Percentiles rank a stretch among this genome's conserved stretches.
These are phyloP conservation scores for Candida manassasensis DNA, from an alignment of 805 yeast species.

Conservation along the genomic window DNA sequence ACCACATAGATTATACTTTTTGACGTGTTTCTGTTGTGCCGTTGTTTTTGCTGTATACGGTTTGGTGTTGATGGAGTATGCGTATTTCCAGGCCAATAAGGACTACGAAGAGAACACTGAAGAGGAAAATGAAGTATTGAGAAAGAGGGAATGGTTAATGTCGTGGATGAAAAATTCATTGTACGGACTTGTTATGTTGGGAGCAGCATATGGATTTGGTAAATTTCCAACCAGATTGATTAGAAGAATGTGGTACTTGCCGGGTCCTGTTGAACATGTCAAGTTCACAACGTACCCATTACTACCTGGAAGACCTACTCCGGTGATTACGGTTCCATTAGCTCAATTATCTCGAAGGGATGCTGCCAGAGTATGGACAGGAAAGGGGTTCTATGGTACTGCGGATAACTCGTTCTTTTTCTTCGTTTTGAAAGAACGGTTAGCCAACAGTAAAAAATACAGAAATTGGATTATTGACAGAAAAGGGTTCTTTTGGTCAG, in stretches of 20 bases:
- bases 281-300: constrained; percentile 71
- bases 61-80: constrained; percentile 53
- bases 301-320: constrained; percentile 72
- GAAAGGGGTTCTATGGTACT: constrained; percentile 85
- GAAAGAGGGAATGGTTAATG: constrained; percentile 35
- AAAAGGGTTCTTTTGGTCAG: constrained; percentile 90
- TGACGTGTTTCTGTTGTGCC: constrained; percentile 64
- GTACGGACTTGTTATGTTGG: constrained; percentile 24
- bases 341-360: constrained; percentile 50
- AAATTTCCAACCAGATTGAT: constrained; percentile 64
- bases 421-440: constrained; percentile 62
- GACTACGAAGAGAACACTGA: constrained; percentile 50
- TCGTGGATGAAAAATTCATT: constrained; percentile 24
- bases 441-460: constrained; percentile 16
- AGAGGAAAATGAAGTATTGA: constrained; percentile 41
- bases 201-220: constrained; percentile 25
- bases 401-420: constrained; percentile 69
- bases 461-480: constrained; percentile 78
- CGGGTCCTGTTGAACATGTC: constrained; percentile 53
- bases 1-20: constrained; percentile 72
- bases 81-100: constrained; percentile 45
- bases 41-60: constrained; percentile 68
- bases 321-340: constrained; percentile 65
- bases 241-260: constrained; percentile 73
- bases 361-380: constrained; percentile 72